Conservation (phyloP, 2,329 filamentous ascomycete species). For the Phyllosticta citriasiana region DNA sequence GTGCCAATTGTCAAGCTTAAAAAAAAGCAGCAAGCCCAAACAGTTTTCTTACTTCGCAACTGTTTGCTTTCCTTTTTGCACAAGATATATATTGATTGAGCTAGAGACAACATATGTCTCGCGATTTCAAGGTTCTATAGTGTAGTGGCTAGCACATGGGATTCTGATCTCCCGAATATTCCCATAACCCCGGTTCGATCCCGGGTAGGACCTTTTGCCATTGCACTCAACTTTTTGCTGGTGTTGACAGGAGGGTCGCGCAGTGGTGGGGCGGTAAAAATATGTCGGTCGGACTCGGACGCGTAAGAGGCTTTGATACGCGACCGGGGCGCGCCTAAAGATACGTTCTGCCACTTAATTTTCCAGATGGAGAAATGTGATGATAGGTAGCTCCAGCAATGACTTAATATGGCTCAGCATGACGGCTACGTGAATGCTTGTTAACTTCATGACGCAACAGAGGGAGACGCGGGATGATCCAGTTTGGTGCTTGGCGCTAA, state of each 20-base stretch:
- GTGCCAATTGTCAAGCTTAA: no score
- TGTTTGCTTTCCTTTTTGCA: background rate
- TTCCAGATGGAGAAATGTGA: background rate
- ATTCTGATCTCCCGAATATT: conserved; percentile 3
- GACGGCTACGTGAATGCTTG: background rate
- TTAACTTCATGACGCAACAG: background rate
- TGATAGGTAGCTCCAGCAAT: no score
- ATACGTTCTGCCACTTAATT: background rate
- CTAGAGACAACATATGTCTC: no score
- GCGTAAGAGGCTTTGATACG: background rate
- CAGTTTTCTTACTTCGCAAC: no score
- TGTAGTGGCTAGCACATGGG: conserved; percentile 10
- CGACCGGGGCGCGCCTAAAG: background rate
- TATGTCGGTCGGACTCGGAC: background rate
- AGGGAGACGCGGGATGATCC: background rate
- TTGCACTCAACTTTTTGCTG: background rate
- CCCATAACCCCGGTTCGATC: conserved; percentile 9
- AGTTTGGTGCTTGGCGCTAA: background rate
- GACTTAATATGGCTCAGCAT: background rate
- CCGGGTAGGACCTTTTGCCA: conserved; percentile 8
- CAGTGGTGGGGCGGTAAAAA: background rate
- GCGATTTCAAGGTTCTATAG: conserved; percentile 2
- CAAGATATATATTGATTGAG: no score
- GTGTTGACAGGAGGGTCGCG: no score
- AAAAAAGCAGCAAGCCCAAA: no score